phyloP scores from a whole-genome alignment of 2,329 filamentous ascomycete species.

The Verticillium zaregamsianum region DNA sequence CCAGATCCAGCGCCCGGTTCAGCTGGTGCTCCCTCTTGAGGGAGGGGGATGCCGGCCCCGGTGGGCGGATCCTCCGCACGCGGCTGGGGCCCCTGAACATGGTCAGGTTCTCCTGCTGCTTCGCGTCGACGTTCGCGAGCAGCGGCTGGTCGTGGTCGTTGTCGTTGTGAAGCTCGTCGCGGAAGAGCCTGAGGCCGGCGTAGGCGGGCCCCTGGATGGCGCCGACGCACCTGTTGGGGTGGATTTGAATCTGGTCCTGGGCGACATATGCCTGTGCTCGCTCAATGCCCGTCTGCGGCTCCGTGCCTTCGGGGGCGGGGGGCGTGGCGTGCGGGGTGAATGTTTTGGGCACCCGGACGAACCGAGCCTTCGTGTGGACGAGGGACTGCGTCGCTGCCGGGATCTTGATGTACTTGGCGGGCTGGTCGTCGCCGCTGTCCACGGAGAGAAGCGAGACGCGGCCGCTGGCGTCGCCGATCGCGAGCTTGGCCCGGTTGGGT shows the following conservation, averaged over 20 bases:
- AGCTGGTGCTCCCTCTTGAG: slow-evolving; percentile 14
- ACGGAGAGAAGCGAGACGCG: slow-evolving; percentile 52
- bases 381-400: slow-evolving; percentile 22
- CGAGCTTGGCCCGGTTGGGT: slow-evolving; percentile 48
- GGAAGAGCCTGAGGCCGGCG: slow-evolving; percentile 38
- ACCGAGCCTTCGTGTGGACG: slow-evolving; percentile 12
- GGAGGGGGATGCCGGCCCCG: not conserved
- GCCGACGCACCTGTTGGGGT: slow-evolving; percentile 44
- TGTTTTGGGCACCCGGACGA: slow-evolving; percentile 39
- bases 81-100: slow-evolving; percentile 8
- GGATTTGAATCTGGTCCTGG: slow-evolving; percentile 34
- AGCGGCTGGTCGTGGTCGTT: slow-evolving; percentile 39
- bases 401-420: slow-evolving; percentile 29
- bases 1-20: slow-evolving; percentile 24
- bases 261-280: slow-evolving; percentile 30
- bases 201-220: slow-evolving; percentile 54
- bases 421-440: slow-evolving; percentile 34
- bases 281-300: slow-evolving; percentile 19
- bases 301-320: slow-evolving; percentile 29
- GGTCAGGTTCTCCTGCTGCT: slow-evolving; percentile 37
- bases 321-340: slow-evolving; percentile 49
- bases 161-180: slow-evolving; percentile 43
- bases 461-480: slow-evolving; percentile 58
- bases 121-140: slow-evolving; percentile 34
- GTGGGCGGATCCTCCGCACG: slow-evolving; percentile 10